These are phyloP conservation scores for Aspergillus ochraceus DNA, from an alignment of 2,329 filamentous ascomycete species.

Conservation along the genomic window DNA sequence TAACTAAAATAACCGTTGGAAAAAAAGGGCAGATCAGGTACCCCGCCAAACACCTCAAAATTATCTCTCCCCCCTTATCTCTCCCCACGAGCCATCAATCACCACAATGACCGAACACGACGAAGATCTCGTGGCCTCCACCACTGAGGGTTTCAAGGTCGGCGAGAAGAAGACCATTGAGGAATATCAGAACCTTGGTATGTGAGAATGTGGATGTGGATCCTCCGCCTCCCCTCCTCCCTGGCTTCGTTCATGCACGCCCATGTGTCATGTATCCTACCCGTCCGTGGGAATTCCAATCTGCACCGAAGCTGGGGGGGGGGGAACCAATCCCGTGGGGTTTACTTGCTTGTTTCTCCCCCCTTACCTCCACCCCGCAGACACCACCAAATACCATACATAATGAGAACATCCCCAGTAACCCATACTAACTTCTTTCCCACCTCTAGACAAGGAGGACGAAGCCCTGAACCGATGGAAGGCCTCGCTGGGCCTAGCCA, in stretches of 20 bases:
- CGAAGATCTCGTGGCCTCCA: conserved; percentile 81
- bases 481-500: conserved; percentile 82
- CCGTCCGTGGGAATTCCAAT: background rate
- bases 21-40: conserved; percentile 7
- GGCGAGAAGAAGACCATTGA: conserved; percentile 98
- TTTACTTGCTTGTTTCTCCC: background rate
- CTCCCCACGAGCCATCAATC: conserved; percentile 8
- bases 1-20: background rate
- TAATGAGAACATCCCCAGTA: background rate
- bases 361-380: conserved; percentile 1
- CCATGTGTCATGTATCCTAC: conserved; percentile 10
- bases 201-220: conserved; percentile 33
- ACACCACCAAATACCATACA: background rate
- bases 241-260: background rate
- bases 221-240: background rate
- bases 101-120: conserved; percentile 67
- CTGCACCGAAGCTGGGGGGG: background rate
- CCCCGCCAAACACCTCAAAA: conserved; percentile 13
- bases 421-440: conserved; percentile 20
- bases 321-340: background rate
- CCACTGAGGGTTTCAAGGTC: conserved; percentile 96
- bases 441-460: conserved; percentile 64
- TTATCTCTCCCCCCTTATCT: background rate
- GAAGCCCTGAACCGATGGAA: conserved; percentile 98
- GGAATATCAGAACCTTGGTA: conserved; percentile 92